Evolutionary conservation across 2,329 filamentous ascomycete species (phyloP), one percentile per base, ranked within the genome.

Genomic region (Pseudopyrenochaeta lycopersici): DNA sequence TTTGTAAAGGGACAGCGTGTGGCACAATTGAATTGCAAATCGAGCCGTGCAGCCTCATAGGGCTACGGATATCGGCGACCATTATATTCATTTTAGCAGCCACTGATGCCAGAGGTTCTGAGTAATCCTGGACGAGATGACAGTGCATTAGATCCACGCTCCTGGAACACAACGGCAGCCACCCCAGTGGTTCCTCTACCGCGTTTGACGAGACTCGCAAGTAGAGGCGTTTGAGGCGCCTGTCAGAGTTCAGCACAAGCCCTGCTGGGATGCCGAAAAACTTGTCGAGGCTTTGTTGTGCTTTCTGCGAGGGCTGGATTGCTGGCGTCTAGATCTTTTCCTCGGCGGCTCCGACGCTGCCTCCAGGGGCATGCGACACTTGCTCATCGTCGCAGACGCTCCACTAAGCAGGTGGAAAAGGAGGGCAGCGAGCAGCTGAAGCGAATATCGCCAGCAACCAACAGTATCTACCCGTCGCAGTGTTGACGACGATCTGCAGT

Each of bases 371-470:
- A 36, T 39, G 42, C 51, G 32, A 56, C 40, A 33, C n/a, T 38
- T 12, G 40, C 52, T 54, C 54, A 60, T 55, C 14, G 47, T 42
- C 56, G 46, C 51, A 49, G 43, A 38, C 52, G 38, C 49, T 23
- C 50, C 29, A 36, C 35, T 36, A 49, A 36, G 44, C 23, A 31
- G 23, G 21, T 5, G 38, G 36, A 46, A 49, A 54, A 53, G 49
- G 56, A 54, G 57, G 61, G 60, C 53, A 66, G 52, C 46, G 48
- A 30, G 58, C 61, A 68, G 67, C 66, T 64, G 64, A 62, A 53
- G 43, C 47, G 40, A 17, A 4, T 12, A 44, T 36, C 6, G 49
- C 44, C 21, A 47, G 38, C 56, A 46, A 35, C 51, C 59, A 60
- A 62, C 56, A 45, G 49, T 46, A 44, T 23, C 21, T 38, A 43